phyloP scores from a whole-genome alignment of 495 filamentous ascomycete species.

The Xylona heveae region DNA sequence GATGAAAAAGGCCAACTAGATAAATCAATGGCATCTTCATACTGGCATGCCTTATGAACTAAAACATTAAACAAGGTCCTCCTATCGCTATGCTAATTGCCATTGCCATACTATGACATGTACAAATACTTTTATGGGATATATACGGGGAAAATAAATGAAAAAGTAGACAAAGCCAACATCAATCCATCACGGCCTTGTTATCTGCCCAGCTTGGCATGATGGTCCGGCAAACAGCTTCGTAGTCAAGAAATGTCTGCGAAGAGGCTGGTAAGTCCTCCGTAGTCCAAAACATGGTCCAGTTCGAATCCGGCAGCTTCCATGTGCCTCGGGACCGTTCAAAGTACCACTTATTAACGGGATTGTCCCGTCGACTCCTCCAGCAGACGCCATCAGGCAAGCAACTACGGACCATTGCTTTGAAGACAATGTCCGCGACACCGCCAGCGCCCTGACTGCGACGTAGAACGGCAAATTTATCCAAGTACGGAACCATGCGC shows the following conservation, averaged over 20 bases:
- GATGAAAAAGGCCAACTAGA: no score
- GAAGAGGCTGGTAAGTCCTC: constrained; percentile 1
- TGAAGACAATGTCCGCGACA: constrained; percentile 89
- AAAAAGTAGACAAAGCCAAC: no score
- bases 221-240: constrained; percentile 6
- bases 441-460: constrained; percentile 76
- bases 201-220: constrained; percentile 8
- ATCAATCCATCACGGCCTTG: no score
- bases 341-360: constrained; percentile 23
- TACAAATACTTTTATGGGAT: no score
- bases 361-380: constrained; percentile 19
- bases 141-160: no score
- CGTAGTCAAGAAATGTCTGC: constrained; percentile 6
- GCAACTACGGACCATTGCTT: constrained; percentile 73
- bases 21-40: no score
- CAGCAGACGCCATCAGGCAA: constrained; percentile 38
- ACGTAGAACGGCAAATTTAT: constrained; percentile 91
- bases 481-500: constrained; percentile 73
- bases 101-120: no score
- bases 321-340: constrained; percentile 7
- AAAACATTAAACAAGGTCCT: no score
- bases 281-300: constrained; percentile 9
- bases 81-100: no score
- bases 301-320: constrained; percentile 6
- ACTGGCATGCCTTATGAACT: no score